These are phyloP conservation scores for Blastobotrys peoriensis DNA, from an alignment of 805 yeast species.

Conservation along the genomic window DNA sequence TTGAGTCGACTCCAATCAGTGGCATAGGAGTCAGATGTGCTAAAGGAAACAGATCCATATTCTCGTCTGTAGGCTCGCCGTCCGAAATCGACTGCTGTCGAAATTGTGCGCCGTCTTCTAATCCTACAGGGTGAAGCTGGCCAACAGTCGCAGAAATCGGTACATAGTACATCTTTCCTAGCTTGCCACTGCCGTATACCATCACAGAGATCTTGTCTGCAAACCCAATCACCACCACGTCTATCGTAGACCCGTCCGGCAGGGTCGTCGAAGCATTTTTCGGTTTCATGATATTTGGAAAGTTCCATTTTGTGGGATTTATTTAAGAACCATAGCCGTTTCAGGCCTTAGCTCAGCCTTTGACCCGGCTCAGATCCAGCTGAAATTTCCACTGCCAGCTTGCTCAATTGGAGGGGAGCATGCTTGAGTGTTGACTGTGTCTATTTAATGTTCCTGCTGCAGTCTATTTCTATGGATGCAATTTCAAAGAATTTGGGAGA, in stretches of 20 bases:
- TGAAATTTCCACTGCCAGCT: too few species aligned
- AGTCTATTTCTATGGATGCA: too few species aligned
- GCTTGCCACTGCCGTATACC: conserved; percentile 27
- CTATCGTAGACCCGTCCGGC: conserved; percentile 19
- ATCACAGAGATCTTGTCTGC: conserved; percentile 28
- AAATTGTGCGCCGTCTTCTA: conserved; percentile 1
- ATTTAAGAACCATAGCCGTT: too few species aligned
- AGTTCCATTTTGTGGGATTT: too few species aligned
- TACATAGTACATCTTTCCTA: conserved; percentile 24
- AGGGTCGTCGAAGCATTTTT: not conserved
- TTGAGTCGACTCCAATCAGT: conserved; percentile 16
- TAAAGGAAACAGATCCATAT: conserved; percentile 18
- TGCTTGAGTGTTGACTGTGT: too few species aligned
- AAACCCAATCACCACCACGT: conserved; percentile 26
- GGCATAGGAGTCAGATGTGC: conserved; percentile 23
- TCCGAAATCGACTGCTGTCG: not conserved
- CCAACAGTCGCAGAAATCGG: conserved; percentile 14
- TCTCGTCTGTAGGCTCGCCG: conserved; percentile 1
- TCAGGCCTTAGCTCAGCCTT: not conserved
- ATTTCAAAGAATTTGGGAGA: not conserved
- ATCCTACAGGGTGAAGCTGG: conserved; percentile 4
- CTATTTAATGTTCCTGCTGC: too few species aligned
- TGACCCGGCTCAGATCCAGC: too few species aligned
- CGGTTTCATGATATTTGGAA: not conserved
- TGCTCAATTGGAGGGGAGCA: too few species aligned